Conservation (phyloP, 202 grass and related monocot species). For the Panicum hallii region DNA sequence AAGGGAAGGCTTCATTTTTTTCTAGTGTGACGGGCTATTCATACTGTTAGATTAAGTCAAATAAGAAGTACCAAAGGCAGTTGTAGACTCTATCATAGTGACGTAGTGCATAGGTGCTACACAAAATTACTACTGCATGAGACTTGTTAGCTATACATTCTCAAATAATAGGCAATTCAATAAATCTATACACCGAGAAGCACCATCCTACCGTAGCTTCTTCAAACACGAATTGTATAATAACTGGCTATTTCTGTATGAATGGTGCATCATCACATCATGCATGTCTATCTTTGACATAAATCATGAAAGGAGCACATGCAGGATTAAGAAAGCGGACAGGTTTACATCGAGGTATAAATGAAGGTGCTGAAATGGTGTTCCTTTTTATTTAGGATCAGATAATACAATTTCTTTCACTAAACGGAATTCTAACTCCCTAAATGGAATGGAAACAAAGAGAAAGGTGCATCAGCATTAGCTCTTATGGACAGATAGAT, state of each 20-base stretch:
- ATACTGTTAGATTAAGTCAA: slow-evolving; percentile 23
- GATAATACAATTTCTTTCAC: slow-evolving; percentile 10
- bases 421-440: background rate
- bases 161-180: background rate
- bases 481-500: background rate
- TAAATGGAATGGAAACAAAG: background rate
- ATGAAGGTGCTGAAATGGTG: slow-evolving; percentile 9
- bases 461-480: background rate
- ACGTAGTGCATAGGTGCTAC: background rate
- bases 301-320: slow-evolving; percentile 34
- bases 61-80: background rate
- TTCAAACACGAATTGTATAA: slow-evolving; percentile 38
- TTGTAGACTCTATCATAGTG: background rate
- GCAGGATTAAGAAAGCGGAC: slow-evolving; percentile 25
- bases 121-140: background rate
- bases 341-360: slow-evolving; percentile 32
- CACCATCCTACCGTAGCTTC: slow-evolving; percentile 23
- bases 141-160: background rate
- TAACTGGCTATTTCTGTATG: slow-evolving; percentile 22
- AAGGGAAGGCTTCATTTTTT: background rate
- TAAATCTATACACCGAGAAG: background rate
- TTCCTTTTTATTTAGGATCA: background rate
- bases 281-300: slow-evolving; percentile 2
- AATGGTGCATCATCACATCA: background rate
- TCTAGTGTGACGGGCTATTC: background rate